Percentiles rank a stretch among this genome's conserved stretches.
These are phyloP conservation scores for Begonia masoniana DNA, from an alignment of 306 rosid genomes.

Conservation along the genomic window DNA sequence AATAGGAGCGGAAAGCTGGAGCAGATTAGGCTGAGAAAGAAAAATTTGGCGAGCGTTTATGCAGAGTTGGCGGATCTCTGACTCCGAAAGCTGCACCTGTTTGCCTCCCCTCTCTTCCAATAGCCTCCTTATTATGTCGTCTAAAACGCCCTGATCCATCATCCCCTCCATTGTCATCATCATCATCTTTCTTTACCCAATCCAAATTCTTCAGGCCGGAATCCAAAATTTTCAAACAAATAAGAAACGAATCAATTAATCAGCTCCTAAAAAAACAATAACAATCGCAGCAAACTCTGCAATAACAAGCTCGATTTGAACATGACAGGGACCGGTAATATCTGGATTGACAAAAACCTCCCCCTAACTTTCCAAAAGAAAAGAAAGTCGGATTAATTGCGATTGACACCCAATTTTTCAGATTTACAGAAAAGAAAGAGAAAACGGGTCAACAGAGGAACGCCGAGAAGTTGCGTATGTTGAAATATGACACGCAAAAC, in stretches of 20 bases:
- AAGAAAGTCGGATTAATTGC: too few relatives aligned
- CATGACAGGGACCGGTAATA: too few relatives aligned
- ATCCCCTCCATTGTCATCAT: conserved; percentile 78
- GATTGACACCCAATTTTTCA: neutral
- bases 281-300: neutral
- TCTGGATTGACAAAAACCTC: too few relatives aligned
- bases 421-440: neutral
- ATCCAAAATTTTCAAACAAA: neutral
- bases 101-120: conserved; percentile 77
- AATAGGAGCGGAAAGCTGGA: conserved; percentile 56
- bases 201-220: neutral
- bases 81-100: conserved; percentile 91
- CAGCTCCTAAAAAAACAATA: neutral
- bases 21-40: conserved; percentile 82
- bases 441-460: conserved; percentile 10
- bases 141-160: conserved; percentile 60
- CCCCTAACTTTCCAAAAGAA: too few relatives aligned
- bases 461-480: neutral
- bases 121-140: conserved; percentile 74
- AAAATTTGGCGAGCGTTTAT: conserved; percentile 86
- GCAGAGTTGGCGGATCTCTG: conserved; percentile 96
- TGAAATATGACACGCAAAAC: neutral
- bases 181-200: conserved; percentile 21
- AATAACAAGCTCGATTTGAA: neutral
- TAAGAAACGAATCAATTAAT: neutral